Evolutionary conservation across 2,329 filamentous ascomycete genomes (phyloP), one percentile per base, ranked within the genome.

Genomic region (Ophiostoma triangulosporum): DNA sequence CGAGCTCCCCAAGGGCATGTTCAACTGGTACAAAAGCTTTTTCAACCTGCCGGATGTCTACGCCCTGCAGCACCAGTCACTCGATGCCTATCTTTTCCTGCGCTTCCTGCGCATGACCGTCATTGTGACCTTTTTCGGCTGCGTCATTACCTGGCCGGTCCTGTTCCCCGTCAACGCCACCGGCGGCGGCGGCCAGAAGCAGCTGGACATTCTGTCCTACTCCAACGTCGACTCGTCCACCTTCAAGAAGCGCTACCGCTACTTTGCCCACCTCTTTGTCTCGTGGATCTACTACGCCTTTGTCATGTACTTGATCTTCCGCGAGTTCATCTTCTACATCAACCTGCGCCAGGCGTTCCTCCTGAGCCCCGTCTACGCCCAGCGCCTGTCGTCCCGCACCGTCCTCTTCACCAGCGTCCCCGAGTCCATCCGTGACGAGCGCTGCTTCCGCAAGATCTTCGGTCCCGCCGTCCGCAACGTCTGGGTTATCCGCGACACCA

Each of bases 281-380:
- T 81, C 83, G 1, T 95, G 88, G 80, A 67, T 90, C 50, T 97
- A 88, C 69, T 89, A 86, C 66, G 80, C 79, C 46, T 97, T 97
- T 64, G 76, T 97, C 59, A 84, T 97, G 66, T 93, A 87, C 69
- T 86, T 88, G 61, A 81, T 98, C 54, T 89, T 88, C 35, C 81
- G 93, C 58, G 93, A 98, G 69, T 83, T 83, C 64, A 84, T 98
- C 62, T 97, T 84, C 76, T 95, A 89, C 69, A 88, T 97, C 71
- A 95, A 95, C 62, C 70, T 98, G 51, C 86, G 91, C 59, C 93
- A 97, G 69, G 91, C 91, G 1, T 97, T 94, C 70, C 79, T 90
- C 17, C 75, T 95, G 54, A 89, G 88, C 9, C 88, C 87, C 1
- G 74, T 86, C 51, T 91, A 95, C 64, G 79, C 88, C 26, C 84